Percentiles rank a stretch among this genome's conserved stretches.
phyloP scores from a whole-genome alignment of 116 monocot genomes.

The Papilionanthe hybrid region DNA sequence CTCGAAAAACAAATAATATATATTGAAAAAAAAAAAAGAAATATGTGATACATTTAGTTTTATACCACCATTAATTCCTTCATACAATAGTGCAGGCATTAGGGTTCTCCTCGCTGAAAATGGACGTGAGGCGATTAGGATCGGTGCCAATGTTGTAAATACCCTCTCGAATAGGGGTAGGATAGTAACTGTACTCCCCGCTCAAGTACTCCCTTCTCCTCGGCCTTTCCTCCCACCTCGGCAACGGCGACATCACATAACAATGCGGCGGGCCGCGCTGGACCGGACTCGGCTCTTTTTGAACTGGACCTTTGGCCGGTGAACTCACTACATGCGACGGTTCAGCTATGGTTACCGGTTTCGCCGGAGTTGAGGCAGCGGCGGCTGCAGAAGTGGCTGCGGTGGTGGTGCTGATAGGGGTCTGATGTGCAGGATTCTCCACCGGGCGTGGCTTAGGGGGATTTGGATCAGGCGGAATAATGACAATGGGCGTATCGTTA shows the following conservation, averaged over 20 bases:
- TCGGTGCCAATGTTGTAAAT: slow-evolving; percentile 70
- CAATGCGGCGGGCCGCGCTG: slow-evolving; percentile 7
- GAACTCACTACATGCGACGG: neutral
- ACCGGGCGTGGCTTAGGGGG: neutral
- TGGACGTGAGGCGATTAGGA: slow-evolving; percentile 47
- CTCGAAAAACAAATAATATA: neutral
- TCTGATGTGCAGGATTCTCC: neutral
- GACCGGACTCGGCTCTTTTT: neutral
- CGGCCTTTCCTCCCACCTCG: slow-evolving; percentile 30
- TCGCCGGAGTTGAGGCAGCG: neutral
- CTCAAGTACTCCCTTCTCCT: slow-evolving; percentile 47
- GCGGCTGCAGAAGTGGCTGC: neutral
- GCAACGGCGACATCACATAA: slow-evolving; percentile 58
- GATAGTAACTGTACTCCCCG: slow-evolving; percentile 59
- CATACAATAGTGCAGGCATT: slow-evolving; percentile 74
- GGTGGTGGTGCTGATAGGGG: neutral
- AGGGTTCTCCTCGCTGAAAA: slow-evolving; percentile 94
- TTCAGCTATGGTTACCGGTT: neutral
- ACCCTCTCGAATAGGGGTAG: slow-evolving; percentile 68
- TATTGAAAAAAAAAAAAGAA: neutral
- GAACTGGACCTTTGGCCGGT: neutral
- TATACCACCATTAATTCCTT: neutral
- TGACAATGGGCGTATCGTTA: slow-evolving; percentile 24
- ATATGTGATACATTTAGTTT: neutral
- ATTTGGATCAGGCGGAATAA: slow-evolving; percentile 15